Evolutionary conservation across 139 green algal species (phyloP), one percentile per base, ranked within the genome.

Genomic region (Nannochloris sp.): DNA sequence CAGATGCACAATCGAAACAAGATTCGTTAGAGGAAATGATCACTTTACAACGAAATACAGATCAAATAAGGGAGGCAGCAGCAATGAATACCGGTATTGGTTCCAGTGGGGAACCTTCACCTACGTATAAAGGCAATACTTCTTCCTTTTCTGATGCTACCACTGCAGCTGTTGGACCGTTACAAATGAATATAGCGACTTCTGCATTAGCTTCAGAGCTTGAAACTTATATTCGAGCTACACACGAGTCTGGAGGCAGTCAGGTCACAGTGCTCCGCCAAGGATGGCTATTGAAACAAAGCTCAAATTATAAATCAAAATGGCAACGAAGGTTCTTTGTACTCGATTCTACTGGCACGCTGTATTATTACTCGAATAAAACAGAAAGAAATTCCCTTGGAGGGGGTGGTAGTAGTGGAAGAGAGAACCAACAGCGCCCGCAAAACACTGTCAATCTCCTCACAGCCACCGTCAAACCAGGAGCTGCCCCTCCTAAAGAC

Each of bases 251-350:
- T 30, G 38, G 60, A 14, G 73, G 73, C 6, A 34, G 25, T 4
- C 34, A 80, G 30, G 60, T 86, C 36, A 83, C 66, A 5, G 56
- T 79, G n/a, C 63, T 89, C n/a, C 80, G 79, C 51, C 83, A 93
- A 78, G 70, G 64, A 9, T 47, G 39, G 23, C 24, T 34, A 35
- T 29, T 64, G 23, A 65, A 60, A 35, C 24, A 73, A 55, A 70
- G 36, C 27, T 71, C 54, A 54, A 77, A 81, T 56, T 73, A 85
- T 55, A 67, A 71, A 30, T 60, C 55, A 4, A 84, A 91, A 34
- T 95, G 82, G 84, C 90, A 93, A 73, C 75, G 85, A 33, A 77
- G 90, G 31, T 96, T 91, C 77, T 96, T 97, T 63, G 85, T 95
- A 38, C 74, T 97, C 24, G 90, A 97, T 78, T 78, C 60, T 46